phyloP scores from a whole-genome alignment of 1,284 basidiomycete species.

The Anthracocystis walkeri region DNA sequence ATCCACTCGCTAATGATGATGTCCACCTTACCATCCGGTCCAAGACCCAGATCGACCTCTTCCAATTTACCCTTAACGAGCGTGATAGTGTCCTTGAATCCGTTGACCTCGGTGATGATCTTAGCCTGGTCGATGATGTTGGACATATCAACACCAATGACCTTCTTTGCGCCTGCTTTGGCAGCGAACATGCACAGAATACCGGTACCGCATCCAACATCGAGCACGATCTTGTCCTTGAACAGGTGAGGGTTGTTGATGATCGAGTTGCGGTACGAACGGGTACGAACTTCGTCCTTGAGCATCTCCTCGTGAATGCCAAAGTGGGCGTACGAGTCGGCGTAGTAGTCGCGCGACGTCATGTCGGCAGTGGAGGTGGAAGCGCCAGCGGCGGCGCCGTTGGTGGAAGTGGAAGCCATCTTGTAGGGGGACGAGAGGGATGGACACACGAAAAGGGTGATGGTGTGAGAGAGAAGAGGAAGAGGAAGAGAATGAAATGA shows the following conservation, averaged over 20 bases:
- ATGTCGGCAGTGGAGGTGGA: conserved; percentile 53
- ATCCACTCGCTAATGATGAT: conserved; percentile 99
- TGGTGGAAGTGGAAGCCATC: conserved; percentile 55
- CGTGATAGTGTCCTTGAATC: conserved; percentile 91
- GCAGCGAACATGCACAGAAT: conserved; percentile 99
- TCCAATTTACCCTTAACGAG: conserved; percentile 99
- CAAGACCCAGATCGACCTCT: conserved; percentile 75
- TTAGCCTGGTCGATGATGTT: conserved; percentile 99
- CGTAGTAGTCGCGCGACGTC: conserved; percentile 68
- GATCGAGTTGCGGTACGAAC: conserved; percentile 94
- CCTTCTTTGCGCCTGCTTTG: conserved; percentile 94
- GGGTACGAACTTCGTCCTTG: conserved; percentile 94
- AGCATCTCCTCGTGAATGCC: conserved; percentile 83
- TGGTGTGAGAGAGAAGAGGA: conserved; percentile 1
- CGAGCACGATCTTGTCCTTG: conserved; percentile 81
- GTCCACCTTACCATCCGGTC: conserved; percentile 74
- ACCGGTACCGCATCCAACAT: conserved; percentile 98
- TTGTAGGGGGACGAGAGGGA: conserved; percentile 9
- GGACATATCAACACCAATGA: conserved; percentile 92
- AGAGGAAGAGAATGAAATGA: background rate
- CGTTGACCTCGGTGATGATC: conserved; percentile 96
- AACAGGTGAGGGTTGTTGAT: conserved; percentile 94
- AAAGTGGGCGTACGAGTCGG: conserved; percentile 69
- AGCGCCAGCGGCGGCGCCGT: conserved; percentile 33
- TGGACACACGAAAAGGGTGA: background rate